Evolutionary conservation across 257 asterid species (phyloP).

Genomic region (Plantago ovata): DNA sequence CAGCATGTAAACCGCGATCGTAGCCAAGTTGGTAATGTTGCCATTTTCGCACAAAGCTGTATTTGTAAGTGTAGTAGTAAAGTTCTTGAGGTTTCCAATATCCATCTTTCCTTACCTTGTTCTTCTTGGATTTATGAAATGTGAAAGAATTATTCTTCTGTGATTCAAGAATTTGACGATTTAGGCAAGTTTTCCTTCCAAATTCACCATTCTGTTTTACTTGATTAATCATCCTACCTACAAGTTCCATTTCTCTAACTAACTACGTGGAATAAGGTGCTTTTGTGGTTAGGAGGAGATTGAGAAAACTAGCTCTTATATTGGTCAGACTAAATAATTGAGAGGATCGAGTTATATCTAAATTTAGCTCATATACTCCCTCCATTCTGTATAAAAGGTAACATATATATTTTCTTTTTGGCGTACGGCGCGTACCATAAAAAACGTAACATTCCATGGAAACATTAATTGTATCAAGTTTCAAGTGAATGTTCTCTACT

Average conservation of each 20-base stretch:
- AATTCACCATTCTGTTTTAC: background rate
- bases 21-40: constrained; percentile 46
- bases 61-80: constrained; percentile 31
- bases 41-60: constrained; percentile 45
- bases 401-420: too few relatives aligned
- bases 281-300: constrained; percentile 30
- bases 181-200: background rate
- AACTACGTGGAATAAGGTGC: constrained; percentile 31
- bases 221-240: too few relatives aligned
- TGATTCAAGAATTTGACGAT: background rate
- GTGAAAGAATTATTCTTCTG: background rate
- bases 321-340: constrained; percentile 1
- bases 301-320: constrained; percentile 9
- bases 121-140: background rate
- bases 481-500: too few relatives aligned
- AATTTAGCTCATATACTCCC: background rate
- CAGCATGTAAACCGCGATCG: constrained; percentile 69
- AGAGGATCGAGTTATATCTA: background rate
- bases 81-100: constrained; percentile 27
- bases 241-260: constrained; percentile 11
- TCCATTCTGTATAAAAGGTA: too few relatives aligned
- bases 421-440: too few relatives aligned
- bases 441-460: too few relatives aligned
- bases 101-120: constrained; percentile 25
- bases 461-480: too few relatives aligned